These are phyloP conservation scores for Trichosanthes truncata DNA, from an alignment of 306 rosid species.

Conservation along the genomic window DNA sequence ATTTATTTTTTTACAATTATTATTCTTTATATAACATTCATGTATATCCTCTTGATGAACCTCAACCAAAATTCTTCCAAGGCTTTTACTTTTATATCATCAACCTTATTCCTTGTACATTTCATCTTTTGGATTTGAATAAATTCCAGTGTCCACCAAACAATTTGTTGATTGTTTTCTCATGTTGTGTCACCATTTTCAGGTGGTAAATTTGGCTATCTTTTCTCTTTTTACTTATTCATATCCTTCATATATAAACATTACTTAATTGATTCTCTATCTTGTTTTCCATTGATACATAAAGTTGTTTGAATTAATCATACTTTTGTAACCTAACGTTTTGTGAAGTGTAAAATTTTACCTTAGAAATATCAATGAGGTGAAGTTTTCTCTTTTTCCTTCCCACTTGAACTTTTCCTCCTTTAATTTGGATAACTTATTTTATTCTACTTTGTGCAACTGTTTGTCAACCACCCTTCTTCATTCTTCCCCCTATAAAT, in stretches of 20 bases:
- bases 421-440: background rate
- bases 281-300: background rate
- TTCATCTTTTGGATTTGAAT: background rate
- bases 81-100: background rate
- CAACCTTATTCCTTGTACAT: background rate
- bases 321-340: background rate
- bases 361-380: background rate
- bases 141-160: slow-evolving; percentile 3
- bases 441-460: slow-evolving; percentile 10
- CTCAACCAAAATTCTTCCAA: background rate
- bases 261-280: background rate
- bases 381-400: background rate
- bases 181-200: background rate
- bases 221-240: background rate
- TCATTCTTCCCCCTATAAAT: slow-evolving; percentile 19
- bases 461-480: background rate
- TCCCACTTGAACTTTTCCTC: background rate
- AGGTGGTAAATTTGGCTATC: background rate
- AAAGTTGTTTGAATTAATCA: background rate
- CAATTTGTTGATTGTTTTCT: slow-evolving; percentile 13
- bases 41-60: background rate
- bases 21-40: background rate
- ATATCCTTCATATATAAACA: background rate
- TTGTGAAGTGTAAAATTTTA: background rate
- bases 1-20: background rate